phyloP scores from a whole-genome alignment of 169 alveolate species.

The Plasmodium gallinaceum region DNA sequence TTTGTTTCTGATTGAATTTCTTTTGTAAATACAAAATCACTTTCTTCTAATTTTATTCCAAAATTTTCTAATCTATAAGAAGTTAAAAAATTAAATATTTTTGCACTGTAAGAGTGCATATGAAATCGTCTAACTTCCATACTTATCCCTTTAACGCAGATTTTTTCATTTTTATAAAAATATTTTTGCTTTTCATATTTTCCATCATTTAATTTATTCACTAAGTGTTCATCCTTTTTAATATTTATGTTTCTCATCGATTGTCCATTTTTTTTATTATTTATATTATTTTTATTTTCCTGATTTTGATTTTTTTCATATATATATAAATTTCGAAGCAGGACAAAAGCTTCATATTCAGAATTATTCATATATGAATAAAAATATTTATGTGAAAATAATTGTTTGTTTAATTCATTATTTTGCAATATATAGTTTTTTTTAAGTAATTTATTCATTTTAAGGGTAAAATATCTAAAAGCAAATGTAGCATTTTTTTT shows the following conservation, averaged over 20 bases:
- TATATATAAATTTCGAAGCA: slow-evolving; percentile 58
- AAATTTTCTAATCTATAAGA: slow-evolving; percentile 71
- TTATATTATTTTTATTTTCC: slow-evolving; percentile 18
- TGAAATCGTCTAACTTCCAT: slow-evolving; percentile 77
- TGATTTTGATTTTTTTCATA: slow-evolving; percentile 39
- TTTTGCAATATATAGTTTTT: not conserved
- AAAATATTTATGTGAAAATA: slow-evolving; percentile 10
- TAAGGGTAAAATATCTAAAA: slow-evolving; percentile 36
- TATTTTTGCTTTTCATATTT: too few species aligned
- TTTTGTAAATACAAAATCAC: slow-evolving; percentile 64
- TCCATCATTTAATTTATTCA: not conserved
- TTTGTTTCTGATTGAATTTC: slow-evolving; percentile 20
- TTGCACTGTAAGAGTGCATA: slow-evolving; percentile 77
- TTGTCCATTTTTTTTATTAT: slow-evolving; percentile 3
- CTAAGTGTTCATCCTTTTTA: not conserved
- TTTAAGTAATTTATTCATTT: slow-evolving; percentile 36
- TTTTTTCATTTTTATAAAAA: slow-evolving; percentile 62
- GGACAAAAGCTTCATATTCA: slow-evolving; percentile 75
- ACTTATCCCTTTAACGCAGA: slow-evolving; percentile 66
- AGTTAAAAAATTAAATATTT: slow-evolving; percentile 70
- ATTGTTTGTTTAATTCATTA: not conserved
- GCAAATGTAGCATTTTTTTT: slow-evolving; percentile 71
- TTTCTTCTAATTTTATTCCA: slow-evolving; percentile 25
- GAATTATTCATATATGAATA: slow-evolving; percentile 76
- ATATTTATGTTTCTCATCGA: not conserved